Evolutionary conservation across 306 rosid genomes (phyloP).

Genomic region (Mimosa bimucronata): DNA sequence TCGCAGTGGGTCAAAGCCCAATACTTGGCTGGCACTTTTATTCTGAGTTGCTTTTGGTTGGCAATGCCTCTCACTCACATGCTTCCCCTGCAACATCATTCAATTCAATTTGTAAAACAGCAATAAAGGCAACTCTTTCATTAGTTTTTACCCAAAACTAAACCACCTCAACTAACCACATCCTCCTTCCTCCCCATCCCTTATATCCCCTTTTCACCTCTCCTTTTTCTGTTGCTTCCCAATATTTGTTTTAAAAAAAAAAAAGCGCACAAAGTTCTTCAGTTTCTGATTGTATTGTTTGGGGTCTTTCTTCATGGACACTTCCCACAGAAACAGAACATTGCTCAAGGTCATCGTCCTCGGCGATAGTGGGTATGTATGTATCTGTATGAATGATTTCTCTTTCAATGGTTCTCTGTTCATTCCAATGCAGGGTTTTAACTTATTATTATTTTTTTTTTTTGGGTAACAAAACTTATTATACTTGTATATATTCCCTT

Average conservation of each 20-base stretch:
- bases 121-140: not conserved
- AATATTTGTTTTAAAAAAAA: no score
- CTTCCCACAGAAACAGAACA: not conserved
- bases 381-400: not conserved
- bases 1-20: not conserved
- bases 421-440: not conserved
- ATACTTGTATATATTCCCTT: not conserved
- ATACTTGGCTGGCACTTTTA: not conserved
- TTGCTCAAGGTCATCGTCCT: slow-evolving; percentile 28
- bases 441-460: no score
- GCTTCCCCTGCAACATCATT: slow-evolving; percentile 20
- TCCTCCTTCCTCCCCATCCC: not conserved
- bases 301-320: not conserved
- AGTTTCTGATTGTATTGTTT: not conserved
- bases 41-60: not conserved
- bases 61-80: slow-evolving; percentile 44
- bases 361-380: slow-evolving; percentile 13
- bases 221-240: not conserved
- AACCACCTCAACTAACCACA: not conserved
- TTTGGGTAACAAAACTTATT: no score
- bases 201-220: not conserved
- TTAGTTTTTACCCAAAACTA: not conserved
- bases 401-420: not conserved
- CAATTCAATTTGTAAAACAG: not conserved
- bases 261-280: not conserved